These are phyloP conservation scores for Ogataea allantospora DNA, from an alignment of 805 yeast genomes.

Conservation along the genomic window DNA sequence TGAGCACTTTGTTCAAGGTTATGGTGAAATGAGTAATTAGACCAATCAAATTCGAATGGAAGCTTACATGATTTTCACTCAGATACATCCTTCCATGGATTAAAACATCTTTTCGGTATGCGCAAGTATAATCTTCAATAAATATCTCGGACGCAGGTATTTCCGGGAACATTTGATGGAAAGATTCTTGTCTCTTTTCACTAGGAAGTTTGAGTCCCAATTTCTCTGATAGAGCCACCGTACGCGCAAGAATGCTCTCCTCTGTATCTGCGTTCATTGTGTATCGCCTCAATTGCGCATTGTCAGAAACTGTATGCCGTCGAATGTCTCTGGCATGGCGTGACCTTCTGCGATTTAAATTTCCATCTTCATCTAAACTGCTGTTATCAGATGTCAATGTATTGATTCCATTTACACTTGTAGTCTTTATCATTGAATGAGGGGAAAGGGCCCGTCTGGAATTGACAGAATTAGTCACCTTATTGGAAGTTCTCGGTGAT, in stretches of 20 bases:
- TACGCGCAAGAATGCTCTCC: conserved; percentile 6
- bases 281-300: conserved; percentile 12
- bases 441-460: not conserved
- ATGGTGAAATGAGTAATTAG: conserved; percentile 59
- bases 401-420: conserved; percentile 10
- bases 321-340: conserved; percentile 13
- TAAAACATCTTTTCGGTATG: conserved; percentile 60
- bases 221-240: conserved; percentile 17
- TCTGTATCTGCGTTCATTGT: conserved; percentile 11
- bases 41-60: conserved; percentile 67
- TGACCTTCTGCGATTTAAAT: conserved; percentile 17
- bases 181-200: conserved; percentile 55
- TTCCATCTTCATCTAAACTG: conserved; percentile 15
- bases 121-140: conserved; percentile 65
- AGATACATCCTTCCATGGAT: conserved; percentile 66
- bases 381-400: conserved; percentile 12
- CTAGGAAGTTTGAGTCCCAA: conserved; percentile 37
- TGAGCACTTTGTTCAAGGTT: conserved; percentile 60
- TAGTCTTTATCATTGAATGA: conserved; percentile 3
- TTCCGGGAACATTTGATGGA: conserved; percentile 57
- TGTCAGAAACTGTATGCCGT: conserved; percentile 10
- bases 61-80: conserved; percentile 53
- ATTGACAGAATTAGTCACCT: conserved; percentile 16
- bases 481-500: conserved; percentile 9
- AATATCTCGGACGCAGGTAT: conserved; percentile 50